These are phyloP conservation scores for Sphenostylis stenocarpa DNA, from an alignment of 306 rosid species.

Conservation along the genomic window DNA sequence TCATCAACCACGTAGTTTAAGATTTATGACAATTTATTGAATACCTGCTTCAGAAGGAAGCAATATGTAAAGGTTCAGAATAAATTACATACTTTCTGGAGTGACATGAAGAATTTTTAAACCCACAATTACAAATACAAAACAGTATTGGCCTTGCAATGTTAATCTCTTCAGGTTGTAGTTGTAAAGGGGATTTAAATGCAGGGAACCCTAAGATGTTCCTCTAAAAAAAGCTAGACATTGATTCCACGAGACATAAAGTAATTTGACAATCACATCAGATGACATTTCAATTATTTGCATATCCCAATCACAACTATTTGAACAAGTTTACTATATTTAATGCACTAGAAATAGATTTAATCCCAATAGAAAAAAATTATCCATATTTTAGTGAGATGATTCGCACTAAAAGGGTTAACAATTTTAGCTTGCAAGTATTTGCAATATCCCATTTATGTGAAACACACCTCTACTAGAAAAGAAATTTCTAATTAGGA, in stretches of 20 bases:
- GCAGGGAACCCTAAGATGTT: not conserved
- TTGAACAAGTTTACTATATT: conserved; percentile 6
- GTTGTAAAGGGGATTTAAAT: not conserved
- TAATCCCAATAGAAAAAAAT: not conserved
- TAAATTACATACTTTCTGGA: not conserved
- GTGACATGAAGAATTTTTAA: not conserved
- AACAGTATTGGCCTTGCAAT: not conserved
- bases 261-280: conserved; percentile 6
- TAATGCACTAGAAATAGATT: conserved; percentile 6
- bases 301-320: not conserved
- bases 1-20: not conserved
- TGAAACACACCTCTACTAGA: not conserved
- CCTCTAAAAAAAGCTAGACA: not conserved
- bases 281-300: not conserved
- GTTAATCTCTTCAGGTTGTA: not conserved
- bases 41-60: conserved; percentile 23
- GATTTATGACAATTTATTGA: not conserved
- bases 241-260: not conserved
- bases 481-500: not conserved
- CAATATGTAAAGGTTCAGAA: not conserved
- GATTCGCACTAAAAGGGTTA: not conserved
- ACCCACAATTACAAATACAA: not conserved
- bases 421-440: not conserved
- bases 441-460: not conserved
- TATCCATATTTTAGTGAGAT: not conserved